Evolutionary conservation across 2,329 filamentous ascomycete genomes (phyloP).

Genomic region (Neocatenulostroma microsporum): DNA sequence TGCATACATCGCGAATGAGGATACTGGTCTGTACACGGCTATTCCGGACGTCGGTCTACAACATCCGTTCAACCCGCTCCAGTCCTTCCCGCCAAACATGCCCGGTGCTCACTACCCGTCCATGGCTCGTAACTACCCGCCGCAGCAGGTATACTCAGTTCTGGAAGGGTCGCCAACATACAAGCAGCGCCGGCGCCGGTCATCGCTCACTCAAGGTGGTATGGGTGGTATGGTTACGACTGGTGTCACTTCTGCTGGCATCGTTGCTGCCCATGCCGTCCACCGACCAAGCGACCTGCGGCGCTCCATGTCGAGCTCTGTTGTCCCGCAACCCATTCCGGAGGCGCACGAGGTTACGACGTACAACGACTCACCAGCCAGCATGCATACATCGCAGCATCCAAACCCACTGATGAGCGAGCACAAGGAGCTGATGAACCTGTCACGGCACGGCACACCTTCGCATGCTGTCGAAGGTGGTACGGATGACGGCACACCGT

Average conservation of each 20-base stretch:
- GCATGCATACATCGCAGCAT: conserved; percentile 65
- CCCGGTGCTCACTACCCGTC: conserved; percentile 71
- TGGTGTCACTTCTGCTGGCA: conserved; percentile 38
- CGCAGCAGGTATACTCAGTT: conserved; percentile 78
- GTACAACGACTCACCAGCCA: conserved; percentile 69
- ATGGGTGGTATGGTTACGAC: conserved; percentile 53
- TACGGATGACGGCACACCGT: conserved; percentile 41
- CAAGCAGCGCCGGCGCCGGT: conserved; percentile 90
- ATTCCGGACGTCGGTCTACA: conserved; percentile 81
- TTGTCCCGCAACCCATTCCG: conserved; percentile 59
- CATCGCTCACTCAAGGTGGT: conserved; percentile 75
- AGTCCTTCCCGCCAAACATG: conserved; percentile 82
- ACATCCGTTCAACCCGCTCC: conserved; percentile 74
- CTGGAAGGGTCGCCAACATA: conserved; percentile 98
- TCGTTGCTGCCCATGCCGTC: conserved; percentile 46
- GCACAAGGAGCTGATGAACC: conserved; percentile 69
- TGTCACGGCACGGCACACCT: conserved; percentile 88
- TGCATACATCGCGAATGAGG: conserved; percentile 96
- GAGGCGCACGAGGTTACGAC: conserved; percentile 58
- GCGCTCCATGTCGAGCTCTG: conserved; percentile 80
- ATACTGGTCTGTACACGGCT: conserved; percentile 89
- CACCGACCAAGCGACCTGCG: conserved; percentile 86
- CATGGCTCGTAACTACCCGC: conserved; percentile 57
- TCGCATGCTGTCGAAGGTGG: conserved; percentile 78
- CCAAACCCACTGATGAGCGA: conserved; percentile 52